Evolutionary conservation across 2,329 filamentous ascomycete genomes (phyloP).

Genomic region (Colletotrichum orchidophilum): DNA sequence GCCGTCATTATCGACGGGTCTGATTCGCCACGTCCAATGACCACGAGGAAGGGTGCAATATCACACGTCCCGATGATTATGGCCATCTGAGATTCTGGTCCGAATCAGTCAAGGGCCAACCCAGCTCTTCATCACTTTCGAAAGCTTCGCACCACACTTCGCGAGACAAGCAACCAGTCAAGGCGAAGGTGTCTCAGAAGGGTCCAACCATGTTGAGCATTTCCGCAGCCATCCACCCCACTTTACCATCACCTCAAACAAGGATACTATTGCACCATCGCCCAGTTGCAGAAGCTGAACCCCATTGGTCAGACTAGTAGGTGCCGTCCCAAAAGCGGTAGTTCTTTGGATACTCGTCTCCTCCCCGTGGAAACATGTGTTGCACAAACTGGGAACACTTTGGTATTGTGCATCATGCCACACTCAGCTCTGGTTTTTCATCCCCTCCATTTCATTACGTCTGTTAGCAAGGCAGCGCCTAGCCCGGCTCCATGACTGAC

Average conservation of each 20-base stretch:
- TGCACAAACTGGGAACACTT: constrained; percentile 14
- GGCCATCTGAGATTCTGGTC: background rate
- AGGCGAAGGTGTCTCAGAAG: background rate
- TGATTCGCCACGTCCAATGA: constrained; percentile 6
- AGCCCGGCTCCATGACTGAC: constrained; percentile 24
- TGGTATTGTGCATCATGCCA: background rate
- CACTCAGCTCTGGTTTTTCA: constrained; percentile 31
- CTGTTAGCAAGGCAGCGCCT: constrained; percentile 22
- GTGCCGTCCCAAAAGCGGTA: constrained; percentile 12
- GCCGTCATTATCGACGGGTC: background rate
- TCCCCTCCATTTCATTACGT: constrained; percentile 23
- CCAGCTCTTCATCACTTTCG: background rate
- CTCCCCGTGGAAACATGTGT: constrained; percentile 10
- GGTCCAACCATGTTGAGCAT: constrained; percentile 29
- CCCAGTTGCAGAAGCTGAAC: constrained; percentile 32
- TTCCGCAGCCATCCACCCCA: constrained; percentile 14
- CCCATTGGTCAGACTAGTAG: constrained; percentile 18
- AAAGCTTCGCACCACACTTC: constrained; percentile 23
- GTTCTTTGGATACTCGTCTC: constrained; percentile 20
- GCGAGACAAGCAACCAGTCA: background rate
- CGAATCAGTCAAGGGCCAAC: constrained; percentile 7
- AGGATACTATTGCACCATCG: constrained; percentile 35
- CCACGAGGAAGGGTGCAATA: background rate
- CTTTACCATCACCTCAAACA: constrained; percentile 32
- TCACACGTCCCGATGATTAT: background rate